Evolutionary conservation across 192 early-diverging fungal genomes (phyloP).

Genomic region (Gamsiella multidivaricata): DNA sequence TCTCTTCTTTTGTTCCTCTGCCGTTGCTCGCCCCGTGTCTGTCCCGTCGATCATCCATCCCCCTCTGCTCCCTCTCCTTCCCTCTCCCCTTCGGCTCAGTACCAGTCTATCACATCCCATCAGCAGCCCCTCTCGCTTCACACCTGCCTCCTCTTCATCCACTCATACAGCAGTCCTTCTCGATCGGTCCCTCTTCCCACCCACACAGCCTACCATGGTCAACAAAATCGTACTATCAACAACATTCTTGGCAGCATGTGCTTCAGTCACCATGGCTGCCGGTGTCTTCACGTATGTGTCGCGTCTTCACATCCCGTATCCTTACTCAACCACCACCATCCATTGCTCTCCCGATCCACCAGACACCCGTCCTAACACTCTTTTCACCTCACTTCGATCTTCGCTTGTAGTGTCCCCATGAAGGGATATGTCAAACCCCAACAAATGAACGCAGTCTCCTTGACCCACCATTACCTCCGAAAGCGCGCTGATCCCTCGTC

Average conservation of each 20-base stretch:
- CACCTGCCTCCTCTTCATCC: neutral
- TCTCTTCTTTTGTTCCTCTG: neutral
- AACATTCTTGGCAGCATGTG: conserved; percentile 1
- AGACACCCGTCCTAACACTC: neutral
- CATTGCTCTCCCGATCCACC: neutral
- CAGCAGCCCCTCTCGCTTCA: neutral
- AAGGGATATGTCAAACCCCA: neutral
- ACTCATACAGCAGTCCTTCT: neutral
- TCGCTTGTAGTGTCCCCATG: conserved; percentile 31
- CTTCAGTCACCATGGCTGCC: neutral
- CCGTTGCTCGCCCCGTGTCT: neutral
- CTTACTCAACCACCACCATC: neutral
- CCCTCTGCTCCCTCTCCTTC: neutral
- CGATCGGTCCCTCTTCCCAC: too few species aligned
- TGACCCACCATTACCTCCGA: conserved; percentile 28
- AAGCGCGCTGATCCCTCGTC: conserved; percentile 13
- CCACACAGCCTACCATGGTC: neutral
- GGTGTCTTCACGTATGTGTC: conserved; percentile 30
- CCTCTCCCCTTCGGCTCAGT: neutral
- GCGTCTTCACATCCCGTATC: neutral
- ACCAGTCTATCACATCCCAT: too few species aligned
- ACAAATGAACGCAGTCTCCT: conserved; percentile 10
- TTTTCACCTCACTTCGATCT: neutral
- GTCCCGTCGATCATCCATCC: neutral
- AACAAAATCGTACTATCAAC: neutral